Evolutionary conservation across 805 yeast species (phyloP).

Genomic region (Candida nitratophila): DNA sequence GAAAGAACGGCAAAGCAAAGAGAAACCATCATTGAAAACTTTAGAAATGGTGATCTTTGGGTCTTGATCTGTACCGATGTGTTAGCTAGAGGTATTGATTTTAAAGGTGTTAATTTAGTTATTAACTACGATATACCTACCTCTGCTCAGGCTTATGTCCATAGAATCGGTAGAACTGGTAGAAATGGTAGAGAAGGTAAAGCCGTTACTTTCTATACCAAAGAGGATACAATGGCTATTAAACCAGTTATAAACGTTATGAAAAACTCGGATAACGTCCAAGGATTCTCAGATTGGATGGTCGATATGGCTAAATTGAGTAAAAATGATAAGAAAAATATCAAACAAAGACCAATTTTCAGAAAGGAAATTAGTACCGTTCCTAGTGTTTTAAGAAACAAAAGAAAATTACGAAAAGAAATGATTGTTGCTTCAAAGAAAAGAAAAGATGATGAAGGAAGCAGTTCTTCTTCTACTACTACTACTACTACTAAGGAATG

Average conservation of each 20-base stretch:
- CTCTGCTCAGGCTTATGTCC: conserved; percentile 90
- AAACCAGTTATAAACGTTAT: conserved; percentile 88
- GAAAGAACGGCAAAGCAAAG: conserved; percentile 88
- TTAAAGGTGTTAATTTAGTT: conserved; percentile 90
- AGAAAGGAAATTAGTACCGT: conserved; percentile 82
- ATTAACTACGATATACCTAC: conserved; percentile 96
- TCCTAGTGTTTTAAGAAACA: conserved; percentile 57
- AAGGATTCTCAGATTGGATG: conserved; percentile 76
- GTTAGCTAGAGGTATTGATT: conserved; percentile 93
- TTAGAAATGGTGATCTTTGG: conserved; percentile 90
- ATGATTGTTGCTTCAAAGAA: conserved; percentile 75
- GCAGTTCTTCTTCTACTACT: too few species aligned
- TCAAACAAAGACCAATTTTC: conserved; percentile 51
- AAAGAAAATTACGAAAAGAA: conserved; percentile 53
- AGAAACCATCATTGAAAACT: conserved; percentile 73
- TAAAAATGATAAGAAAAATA: conserved; percentile 51
- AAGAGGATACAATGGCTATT: conserved; percentile 70
- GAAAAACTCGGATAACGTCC: conserved; percentile 79
- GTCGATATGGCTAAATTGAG: conserved; percentile 52
- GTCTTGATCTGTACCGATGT: conserved; percentile 95
- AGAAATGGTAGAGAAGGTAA: conserved; percentile 84
- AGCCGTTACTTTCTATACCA: conserved; percentile 90
- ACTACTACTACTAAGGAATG: too few species aligned
- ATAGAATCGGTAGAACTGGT: conserved; percentile 98
- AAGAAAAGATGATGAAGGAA: conserved; percentile 31